Base-by-base conservation (phyloP, 371 early-diverging fungal genomes). In the Aphelidium insulamus region DNA sequence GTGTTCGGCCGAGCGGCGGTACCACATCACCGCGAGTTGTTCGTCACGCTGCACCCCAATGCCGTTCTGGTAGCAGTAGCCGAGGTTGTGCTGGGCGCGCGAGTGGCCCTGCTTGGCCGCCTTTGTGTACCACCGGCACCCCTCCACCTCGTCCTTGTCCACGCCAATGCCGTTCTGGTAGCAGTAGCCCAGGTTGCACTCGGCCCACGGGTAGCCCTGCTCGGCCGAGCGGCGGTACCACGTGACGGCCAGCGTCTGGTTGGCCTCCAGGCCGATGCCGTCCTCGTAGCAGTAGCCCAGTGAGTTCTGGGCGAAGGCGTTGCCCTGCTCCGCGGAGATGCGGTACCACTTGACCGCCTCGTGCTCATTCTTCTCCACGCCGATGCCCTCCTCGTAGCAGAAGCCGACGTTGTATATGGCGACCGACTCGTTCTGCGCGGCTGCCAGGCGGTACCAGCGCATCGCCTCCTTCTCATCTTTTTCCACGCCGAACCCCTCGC, bases 21-120 rank as follows among this genome's bases (percentile, higher is more conserved):
- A 79, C 72, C 70, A 77, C 41, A 50, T 41, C 33, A 74, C 57
- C 7, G 87, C 86, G 38, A 59, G 55, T 16, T 41, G 46, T 11
- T 63, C 52, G 37, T 73, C 49, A 38, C 64, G 54, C 20, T 44
- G 46, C 4, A 85, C 69, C 8, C 79, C 84, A 18, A 76, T 59
- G 8, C 81, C 84, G 44, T 81, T 72, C 39, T 84, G 81, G 50
- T 73, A 81, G 37, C 75, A 77, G 48, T 78, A 75, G 0, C 80
- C 86, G 5, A 82, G 55, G 44, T 80, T 83, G 50, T 81, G 74
- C 49, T 80, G 75, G 23, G 83, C 79, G 29, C 74, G 45, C n/a
- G 74, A 62, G 41, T 80, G 76, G 10, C 79, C 77, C 45, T 78
- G 77, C 3, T 60, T 43, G 0, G 82, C 78, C 1, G 83, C 77